Conservation (phyloP, 768 basidiomycete species). For the Pleurotus platypus region DNA sequence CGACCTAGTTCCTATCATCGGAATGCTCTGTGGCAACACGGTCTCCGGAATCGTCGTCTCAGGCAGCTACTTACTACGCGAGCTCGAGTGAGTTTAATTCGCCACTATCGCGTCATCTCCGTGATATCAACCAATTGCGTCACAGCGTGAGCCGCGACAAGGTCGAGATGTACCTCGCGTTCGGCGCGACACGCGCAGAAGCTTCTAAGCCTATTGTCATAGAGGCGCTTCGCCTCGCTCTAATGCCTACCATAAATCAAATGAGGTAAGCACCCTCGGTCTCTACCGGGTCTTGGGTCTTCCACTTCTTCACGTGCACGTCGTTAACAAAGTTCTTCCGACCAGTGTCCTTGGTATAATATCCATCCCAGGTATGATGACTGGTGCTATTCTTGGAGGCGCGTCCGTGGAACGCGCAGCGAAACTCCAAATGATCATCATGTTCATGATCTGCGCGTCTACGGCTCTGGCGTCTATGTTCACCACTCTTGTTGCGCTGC, state of each 20-base stretch:
- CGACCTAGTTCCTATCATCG: slow-evolving; percentile 68
- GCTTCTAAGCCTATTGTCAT: slow-evolving; percentile 77
- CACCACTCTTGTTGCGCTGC: slow-evolving; percentile 57
- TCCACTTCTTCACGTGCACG: neutral
- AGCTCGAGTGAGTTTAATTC: slow-evolving; percentile 53
- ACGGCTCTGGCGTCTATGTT: slow-evolving; percentile 69
- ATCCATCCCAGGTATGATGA: slow-evolving; percentile 87
- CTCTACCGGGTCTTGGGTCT: neutral
- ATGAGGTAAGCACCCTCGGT: slow-evolving; percentile 58
- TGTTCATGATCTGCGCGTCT: slow-evolving; percentile 88
- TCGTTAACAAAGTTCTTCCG: neutral
- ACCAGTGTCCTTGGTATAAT: slow-evolving; percentile 71
- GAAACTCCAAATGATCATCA: slow-evolving; percentile 87
- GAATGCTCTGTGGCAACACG: slow-evolving; percentile 83
- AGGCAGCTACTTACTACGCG: slow-evolving; percentile 64
- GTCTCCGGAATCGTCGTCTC: slow-evolving; percentile 75
- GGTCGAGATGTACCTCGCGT: slow-evolving; percentile 81
- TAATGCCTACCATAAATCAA: slow-evolving; percentile 80
- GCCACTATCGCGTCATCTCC: slow-evolving; percentile 1
- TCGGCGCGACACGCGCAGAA: slow-evolving; percentile 81
- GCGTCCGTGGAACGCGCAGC: slow-evolving; percentile 84
- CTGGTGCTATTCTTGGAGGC: slow-evolving; percentile 85
- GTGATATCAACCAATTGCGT: neutral
- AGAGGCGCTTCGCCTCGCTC: slow-evolving; percentile 72
- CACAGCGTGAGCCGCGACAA: slow-evolving; percentile 79